Evolutionary conservation across 331 rosid genomes (phyloP), one percentile per base, ranked within the genome.

Genomic region (Erythrophleum ivorense): DNA sequence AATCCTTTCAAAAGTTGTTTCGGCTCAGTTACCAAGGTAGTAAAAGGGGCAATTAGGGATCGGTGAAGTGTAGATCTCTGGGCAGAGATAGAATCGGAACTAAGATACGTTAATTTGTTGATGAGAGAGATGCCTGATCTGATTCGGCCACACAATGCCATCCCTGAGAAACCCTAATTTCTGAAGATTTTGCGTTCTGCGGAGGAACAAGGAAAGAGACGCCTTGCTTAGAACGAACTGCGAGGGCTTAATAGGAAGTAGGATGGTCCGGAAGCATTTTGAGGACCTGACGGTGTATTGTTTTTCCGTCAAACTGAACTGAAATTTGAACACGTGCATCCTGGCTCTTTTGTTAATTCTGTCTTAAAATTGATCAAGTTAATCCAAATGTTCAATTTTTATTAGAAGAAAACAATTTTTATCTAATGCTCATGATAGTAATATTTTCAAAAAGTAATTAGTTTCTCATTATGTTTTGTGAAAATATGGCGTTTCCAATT

Each of bases 101-200:
- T 40, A 70, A 88, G 77, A 80, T 77, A 59, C 83, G 70, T 33
- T 41, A 74, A 76, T 77, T 92, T 90, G 82, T 78, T 78, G 84
- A 87, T 67, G 81, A 90, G 78, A 65, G 95, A 82, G 50, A 91
- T 72, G 78, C 90, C 88, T 84, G 98, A 93, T 91, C 92, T 88
- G 82, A 91, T 75, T 64, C 96, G 91, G 66, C 84, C 80, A 83
- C 78, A 86, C 45, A 89, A 75, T 74, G 98, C 97, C 99, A 95
- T 92, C 55, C 46, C 81, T 10, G 63, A 53, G 57, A 78, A 90
- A 89, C 94, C 97, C 97, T 89, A 88, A 73, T 64, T 84, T 69
- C 11, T 60, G 73, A 59, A 13, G 65, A 33, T 73, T 81, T 54
- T 78, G 78, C 81, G 21, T 40, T 54, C 19, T 19, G 55, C 7